Conservation (phyloP, 2,329 filamentous ascomycete species). For the Trichoderma guizhouense region DNA sequence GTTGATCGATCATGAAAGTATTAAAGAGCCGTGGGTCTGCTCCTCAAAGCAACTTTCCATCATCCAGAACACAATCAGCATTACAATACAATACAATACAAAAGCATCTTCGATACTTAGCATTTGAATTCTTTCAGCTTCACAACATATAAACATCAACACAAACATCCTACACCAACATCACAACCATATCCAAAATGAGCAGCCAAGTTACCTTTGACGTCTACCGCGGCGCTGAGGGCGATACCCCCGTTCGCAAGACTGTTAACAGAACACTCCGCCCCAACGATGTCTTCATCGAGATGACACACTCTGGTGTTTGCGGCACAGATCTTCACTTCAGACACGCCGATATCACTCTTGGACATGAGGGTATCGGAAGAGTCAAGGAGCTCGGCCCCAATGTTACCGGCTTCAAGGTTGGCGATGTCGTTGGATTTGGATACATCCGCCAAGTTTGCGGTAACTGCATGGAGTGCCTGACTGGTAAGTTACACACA, state of each 20-base stretch:
- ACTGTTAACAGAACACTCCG: constrained; percentile 2
- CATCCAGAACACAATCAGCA: not conserved
- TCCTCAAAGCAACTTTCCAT: not conserved
- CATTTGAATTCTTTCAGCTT: not conserved
- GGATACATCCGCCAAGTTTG: constrained; percentile 33
- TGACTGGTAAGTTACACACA: not conserved
- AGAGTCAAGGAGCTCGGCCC: constrained; percentile 52
- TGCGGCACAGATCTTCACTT: constrained; percentile 61
- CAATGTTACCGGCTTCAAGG: constrained; percentile 45
- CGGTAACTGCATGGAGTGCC: constrained; percentile 8
- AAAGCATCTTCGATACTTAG: not conserved
- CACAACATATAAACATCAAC: not conserved
- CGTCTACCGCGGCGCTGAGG: constrained; percentile 5
- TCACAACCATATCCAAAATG: not conserved
- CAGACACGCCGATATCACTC: constrained; percentile 29
- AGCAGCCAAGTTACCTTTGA: constrained; percentile 11
- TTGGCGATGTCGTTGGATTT: constrained; percentile 63
- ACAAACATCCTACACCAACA: not conserved
- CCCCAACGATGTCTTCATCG: constrained; percentile 56
- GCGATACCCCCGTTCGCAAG: constrained; percentile 4
- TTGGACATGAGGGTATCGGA: constrained; percentile 66
- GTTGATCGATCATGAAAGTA: not conserved
- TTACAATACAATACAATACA: not conserved
- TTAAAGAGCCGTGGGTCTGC: not conserved
- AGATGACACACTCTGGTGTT: constrained; percentile 63